Base-by-base conservation (phyloP, 2,329 filamentous ascomycete genomes). In the Remersonia thermophila region DNA sequence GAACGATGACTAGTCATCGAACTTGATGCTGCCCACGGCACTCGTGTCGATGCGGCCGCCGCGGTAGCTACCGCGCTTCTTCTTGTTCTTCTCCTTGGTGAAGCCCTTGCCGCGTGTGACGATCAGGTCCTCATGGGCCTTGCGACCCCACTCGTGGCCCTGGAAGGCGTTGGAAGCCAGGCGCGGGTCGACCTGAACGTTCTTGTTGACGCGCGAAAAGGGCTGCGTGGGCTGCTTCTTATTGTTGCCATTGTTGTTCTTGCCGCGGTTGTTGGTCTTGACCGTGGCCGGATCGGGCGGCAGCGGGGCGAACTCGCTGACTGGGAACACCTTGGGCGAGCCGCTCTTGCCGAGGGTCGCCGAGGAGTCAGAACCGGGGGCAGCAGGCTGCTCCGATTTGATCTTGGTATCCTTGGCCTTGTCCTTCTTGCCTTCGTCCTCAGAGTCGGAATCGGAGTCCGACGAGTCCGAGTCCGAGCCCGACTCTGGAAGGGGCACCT, bases 71-170 rank as follows among this genome's bases (percentile, higher is more conserved):
- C 91, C 91, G 50, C 77, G 71, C 71, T 86, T 87, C 72, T 86
- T 91, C 71, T 98, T 98, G 65, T 98, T 98, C 77, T 98, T 98
- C 67, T 96, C 91, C 69, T 98, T 98, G 41, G 89, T 96, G 63
- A 98, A 98, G 3, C 85, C 86, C 65, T 95, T 96, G 52, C 91
- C 91, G 57, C 81, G 84, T 23, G 89, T 96, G 27, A 94, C 73
- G 33, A 86, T 83, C 44, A 98, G 65, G 55, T 95, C 87, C 48
- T 85, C 73, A 54, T 87, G 83, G 7, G 93, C 93, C 49, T 77
- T 77, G 50, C 91, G 80, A 16, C 87, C 89, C 61, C 96, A 98
- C 45, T 82, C 79, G 56, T 95, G 85, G 15, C 77, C 69, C 9
- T 84, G 69, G 56, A 89, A 96, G 11, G 73, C 74, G 60, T 96